Base-by-base conservation (phyloP, 441 rosid species). In the Erodium chrysanthum region DNA sequence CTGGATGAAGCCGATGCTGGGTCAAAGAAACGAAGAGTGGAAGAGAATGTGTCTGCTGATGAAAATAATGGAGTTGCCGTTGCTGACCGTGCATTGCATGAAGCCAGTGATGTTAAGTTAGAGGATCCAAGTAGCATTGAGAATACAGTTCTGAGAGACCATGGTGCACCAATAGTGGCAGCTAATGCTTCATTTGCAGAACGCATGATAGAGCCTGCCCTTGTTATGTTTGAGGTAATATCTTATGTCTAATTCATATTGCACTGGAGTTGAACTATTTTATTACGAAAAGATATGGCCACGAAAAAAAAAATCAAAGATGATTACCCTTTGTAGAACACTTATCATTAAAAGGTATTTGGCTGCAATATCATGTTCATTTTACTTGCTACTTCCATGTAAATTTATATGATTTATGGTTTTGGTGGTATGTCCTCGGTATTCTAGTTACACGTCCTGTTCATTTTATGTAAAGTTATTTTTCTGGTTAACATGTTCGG, bases 211-310 rank as follows among this genome's bases (percentile, higher is more conserved):
- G 99, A 92, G 82, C 97, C 99, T 14, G 83, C 97, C 70, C 97
- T 95, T 81, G 97, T 91, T 69, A 83, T 84, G 94, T 78, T 91
- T 80, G 99, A 95, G 96, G 99, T 91, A 86, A 76, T 44, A 11
- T n/a, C 59, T 67, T 33, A 25, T 8, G 40, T 21, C 63, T 58
- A 58, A 58, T 58, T 22, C 29, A 22, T 58, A 58, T 22, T 22
- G 14, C 63, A 58, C 22, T 58, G 27, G n/a, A 58, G 7, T 58
- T 23, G 29, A 58, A 58, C 31, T 58, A 22, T 22, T 58, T 23
- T 4, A 21, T 22, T 10, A 58, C 63, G 3, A 22, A 35, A 9
- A 58, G 7, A 15, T 50, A 17, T 50, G 4, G 58, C 22, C 58
- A 50, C 22, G 1, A 15, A 50, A 21, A 11, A 50, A 21, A 11